Percentiles rank a stretch among this genome's conserved stretches.
Evolutionary conservation across 2,329 filamentous ascomycete genomes (phyloP).

Genomic region (Beauveria rudraprayagi): DNA sequence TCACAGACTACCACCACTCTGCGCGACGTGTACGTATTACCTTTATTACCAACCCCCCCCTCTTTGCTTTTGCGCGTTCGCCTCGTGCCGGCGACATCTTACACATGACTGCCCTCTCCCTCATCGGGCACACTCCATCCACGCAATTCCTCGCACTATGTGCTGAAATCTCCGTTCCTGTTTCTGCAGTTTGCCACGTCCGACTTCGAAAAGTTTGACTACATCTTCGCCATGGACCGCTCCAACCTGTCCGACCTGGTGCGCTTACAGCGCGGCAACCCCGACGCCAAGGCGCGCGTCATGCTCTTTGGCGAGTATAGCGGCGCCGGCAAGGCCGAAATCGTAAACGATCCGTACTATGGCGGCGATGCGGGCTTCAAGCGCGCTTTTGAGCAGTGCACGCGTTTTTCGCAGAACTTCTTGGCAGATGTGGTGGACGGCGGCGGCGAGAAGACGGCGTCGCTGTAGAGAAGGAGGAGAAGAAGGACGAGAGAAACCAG

Average conservation of each 20-base stretch:
- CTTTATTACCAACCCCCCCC: not conserved
- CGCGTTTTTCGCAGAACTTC: conserved; percentile 69
- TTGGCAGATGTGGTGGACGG: conserved; percentile 44
- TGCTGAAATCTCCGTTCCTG: not conserved
- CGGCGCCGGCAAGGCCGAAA: conserved; percentile 57
- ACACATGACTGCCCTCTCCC: no score
- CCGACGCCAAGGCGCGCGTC: conserved; percentile 55
- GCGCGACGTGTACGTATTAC: conserved; percentile 58
- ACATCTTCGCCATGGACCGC: conserved; percentile 90
- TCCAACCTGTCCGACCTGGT: conserved; percentile 68
- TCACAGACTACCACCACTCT: conserved; percentile 66
- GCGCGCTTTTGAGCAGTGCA: conserved; percentile 76
- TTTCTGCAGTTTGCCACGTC: conserved; percentile 40
- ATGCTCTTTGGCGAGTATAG: conserved; percentile 81
- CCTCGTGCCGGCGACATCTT: no score
- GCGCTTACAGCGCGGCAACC: conserved; percentile 48
- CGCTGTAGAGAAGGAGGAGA: not conserved
- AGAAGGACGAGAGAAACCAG: no score
- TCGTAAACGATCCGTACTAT: conserved; percentile 87
- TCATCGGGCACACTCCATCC: no score
- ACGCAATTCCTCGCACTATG: not conserved
- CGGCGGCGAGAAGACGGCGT: conserved; percentile 16
- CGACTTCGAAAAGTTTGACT: conserved; percentile 84
- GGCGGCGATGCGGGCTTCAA: conserved; percentile 76
- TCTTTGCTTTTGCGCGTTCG: no score